Percentiles rank a stretch among this genome's conserved stretches.
phyloP scores from a whole-genome alignment of 1,284 basidiomycete genomes.

The Ustilago tritici region DNA sequence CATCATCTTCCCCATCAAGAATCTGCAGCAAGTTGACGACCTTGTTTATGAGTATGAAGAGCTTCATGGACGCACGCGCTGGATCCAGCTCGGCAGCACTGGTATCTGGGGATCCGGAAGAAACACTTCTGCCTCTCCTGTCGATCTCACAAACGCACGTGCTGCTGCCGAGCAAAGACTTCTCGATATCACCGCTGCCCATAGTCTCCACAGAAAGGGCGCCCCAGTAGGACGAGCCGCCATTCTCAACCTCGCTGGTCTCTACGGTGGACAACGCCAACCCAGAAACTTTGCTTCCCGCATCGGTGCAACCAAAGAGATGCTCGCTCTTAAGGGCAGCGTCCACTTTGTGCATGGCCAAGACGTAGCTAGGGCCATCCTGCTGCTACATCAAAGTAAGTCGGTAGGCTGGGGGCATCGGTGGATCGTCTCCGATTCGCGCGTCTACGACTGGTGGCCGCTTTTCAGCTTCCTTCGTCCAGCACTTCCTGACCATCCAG shows the following conservation, averaged over 20 bases:
- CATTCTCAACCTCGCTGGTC: conserved; percentile 57
- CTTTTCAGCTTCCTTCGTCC: conserved; percentile 46
- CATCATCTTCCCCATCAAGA: conserved; percentile 73
- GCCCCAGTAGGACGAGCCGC: conserved; percentile 18
- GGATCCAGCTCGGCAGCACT: conserved; percentile 62
- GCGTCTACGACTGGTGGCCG: conserved; percentile 60
- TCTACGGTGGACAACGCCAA: conserved; percentile 57
- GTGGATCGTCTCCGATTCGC: conserved; percentile 58
- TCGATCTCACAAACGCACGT: conserved; percentile 37
- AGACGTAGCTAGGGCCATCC: conserved; percentile 57
- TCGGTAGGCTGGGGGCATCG: conserved; percentile 43
- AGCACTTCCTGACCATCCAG: conserved; percentile 35
- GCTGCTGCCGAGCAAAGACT: conserved; percentile 46
- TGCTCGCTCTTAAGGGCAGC: conserved; percentile 44
- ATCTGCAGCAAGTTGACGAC: conserved; percentile 38
- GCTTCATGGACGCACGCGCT: conserved; percentile 38
- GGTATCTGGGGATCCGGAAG: conserved; percentile 56
- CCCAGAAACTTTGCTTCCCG: conserved; percentile 50
- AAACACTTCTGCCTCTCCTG: conserved; percentile 38
- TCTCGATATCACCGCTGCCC: conserved; percentile 29
- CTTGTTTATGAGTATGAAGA: conserved; percentile 52
- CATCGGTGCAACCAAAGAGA: conserved; percentile 50
- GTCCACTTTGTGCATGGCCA: conserved; percentile 62
- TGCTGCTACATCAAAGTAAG: conserved; percentile 43
- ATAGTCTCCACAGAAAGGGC: background rate